Base-by-base conservation (phyloP, 176 grass and related monocot species). In the Coix lacrymajobi region DNA sequence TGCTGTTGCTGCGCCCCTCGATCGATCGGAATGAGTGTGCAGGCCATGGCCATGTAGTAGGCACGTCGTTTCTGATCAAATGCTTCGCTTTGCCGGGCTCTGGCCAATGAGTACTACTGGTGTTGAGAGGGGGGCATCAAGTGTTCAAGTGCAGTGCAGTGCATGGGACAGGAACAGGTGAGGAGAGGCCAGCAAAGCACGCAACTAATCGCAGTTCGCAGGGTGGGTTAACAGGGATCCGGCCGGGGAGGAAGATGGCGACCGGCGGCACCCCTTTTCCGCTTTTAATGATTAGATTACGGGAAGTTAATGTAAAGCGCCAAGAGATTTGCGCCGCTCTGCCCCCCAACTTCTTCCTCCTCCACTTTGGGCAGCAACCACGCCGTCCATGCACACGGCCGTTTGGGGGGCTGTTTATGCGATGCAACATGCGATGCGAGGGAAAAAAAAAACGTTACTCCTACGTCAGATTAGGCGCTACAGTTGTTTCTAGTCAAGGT, bases 241-340 rank as follows among this genome's bases (percentile, higher is more conserved):
- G 61, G 46, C 54, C 9, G 32, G 11, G 19, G 48, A 41, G 16
- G n/a, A 48, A 22, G 40, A 46, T 45, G 64, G 64, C 45, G 44
- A 69, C 78, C 22, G 0, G 15, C 22, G 0, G 15, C 13, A 3
- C 1, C 17, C 22, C 29, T 81, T 60, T 24, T 70, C 37, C 85
- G 16, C 85, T 87, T 87, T 69, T 81, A 81, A 75, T 88, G 16
- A 88, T 88, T 75, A 88, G 77, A 89, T 89, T 81, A 85, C 25
- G 73, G 62, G 78, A 86, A 89, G 34, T 46, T 82, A 64, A 77
- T 65, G 7, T 19, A 89, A 89, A 82, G 73, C 41, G 28, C 0
- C 41, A 56, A 89, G 25, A 45, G 5, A 89, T 77, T 89, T 71
- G 52, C 51, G 71, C 87, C 62, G 41, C 82, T 69, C 71, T 71